phyloP scores from a whole-genome alignment of 164 flowering plant genomes.

The Nymphaea colorata region DNA sequence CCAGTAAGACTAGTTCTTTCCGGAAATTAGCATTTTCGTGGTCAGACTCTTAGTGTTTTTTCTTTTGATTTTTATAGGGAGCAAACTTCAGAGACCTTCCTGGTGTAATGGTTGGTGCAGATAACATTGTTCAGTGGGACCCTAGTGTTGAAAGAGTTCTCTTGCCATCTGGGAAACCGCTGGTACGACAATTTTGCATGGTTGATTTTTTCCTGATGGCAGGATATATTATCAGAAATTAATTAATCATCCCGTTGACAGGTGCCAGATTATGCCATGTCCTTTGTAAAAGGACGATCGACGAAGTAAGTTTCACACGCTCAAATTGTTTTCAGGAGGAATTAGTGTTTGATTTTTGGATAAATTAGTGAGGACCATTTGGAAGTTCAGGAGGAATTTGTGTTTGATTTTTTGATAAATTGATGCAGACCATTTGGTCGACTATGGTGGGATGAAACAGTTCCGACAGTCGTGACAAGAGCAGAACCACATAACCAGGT shows the following conservation, averaged over 20 bases:
- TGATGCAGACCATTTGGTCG: constrained; percentile 66
- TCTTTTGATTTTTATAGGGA: constrained; percentile 20
- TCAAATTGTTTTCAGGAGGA: background rate
- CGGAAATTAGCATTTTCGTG: too few relatives aligned
- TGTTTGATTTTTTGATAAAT: background rate
- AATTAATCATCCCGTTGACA: constrained; percentile 6
- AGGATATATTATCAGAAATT: background rate
- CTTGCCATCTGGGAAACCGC: constrained; percentile 55
- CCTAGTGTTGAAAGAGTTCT: constrained; percentile 19
- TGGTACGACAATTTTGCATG: constrained; percentile 30
- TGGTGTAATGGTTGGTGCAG: constrained; percentile 36
- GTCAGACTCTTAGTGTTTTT: too few relatives aligned
- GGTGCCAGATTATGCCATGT: constrained; percentile 87
- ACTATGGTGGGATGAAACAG: constrained; percentile 83
- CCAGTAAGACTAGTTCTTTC: too few relatives aligned
- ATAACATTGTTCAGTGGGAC: constrained; percentile 37
- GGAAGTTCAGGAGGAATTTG: too few relatives aligned
- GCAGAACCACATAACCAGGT: constrained; percentile 96
- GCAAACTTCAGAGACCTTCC: constrained; percentile 60
- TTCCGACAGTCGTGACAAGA: constrained; percentile 76
- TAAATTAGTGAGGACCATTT: background rate
- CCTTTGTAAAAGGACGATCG: constrained; percentile 47
- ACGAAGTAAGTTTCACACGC: constrained; percentile 31
- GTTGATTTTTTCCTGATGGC: too few relatives aligned
- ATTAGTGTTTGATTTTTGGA: background rate